Evolutionary conservation across 352 stramenopile genomes (phyloP), one percentile per base, ranked within the genome.

Genomic region (Phytophthora nicotianae): DNA sequence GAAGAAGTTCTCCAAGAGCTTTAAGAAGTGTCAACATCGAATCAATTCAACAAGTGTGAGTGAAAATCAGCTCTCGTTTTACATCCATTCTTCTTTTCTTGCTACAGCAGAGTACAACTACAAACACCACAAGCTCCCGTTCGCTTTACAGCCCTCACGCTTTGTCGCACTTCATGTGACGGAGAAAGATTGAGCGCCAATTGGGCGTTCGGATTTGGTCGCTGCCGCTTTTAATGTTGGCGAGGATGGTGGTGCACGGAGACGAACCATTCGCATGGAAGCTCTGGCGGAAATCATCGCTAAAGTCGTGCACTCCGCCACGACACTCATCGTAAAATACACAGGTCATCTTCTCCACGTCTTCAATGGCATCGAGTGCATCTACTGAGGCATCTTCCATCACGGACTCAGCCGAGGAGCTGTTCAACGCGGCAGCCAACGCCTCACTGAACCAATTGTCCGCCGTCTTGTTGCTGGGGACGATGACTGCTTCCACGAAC

Each of bases 341-440:
- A 49, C 88, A 96, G 8, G 87, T 93, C 88, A 96, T 96, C 73
- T 92, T 93, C 63, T 94, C 83, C 27, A 95, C 82, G 48, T 94
- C 86, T 16, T 79, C 54, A 16, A 95, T 73, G 7, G 79, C 81
- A 26, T 76, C 53, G 6, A 77, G 48, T 17, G 75, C 67, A 26
- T 68, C 20, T 55, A 70, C 40, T 6, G 58, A 63, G 27, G 53
- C 41, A 21, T 67, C 54, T 55, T 27, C n/a, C 49, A 70, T 54
- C 27, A 33, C 29, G 4, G 69, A 69, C 40, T 72, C 65, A 48
- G 70, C 41, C 19, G 52, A 70, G 4, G 72, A 73, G 29, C 56
- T 67, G 49, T 81, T 81, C 38, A 70, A 48, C 16, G 82, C 83
- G 11, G 74, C 78, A 40, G 58, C 68, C 20, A 91, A 58, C 1